Conservation (phyloP, 176 grass and related monocot genomes). For the Triticum monococcum region DNA sequence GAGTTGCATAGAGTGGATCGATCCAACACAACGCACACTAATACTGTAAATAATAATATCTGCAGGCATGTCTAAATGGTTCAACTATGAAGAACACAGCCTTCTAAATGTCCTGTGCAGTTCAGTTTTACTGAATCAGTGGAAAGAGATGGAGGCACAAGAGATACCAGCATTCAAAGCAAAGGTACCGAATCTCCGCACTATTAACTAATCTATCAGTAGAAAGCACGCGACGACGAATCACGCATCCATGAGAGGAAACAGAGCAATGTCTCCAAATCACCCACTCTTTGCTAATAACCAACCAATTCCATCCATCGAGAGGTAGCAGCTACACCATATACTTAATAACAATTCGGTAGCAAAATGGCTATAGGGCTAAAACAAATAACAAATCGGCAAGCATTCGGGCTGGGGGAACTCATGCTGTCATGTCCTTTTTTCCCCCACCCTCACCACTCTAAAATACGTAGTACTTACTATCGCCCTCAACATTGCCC, state of each 20-base stretch:
- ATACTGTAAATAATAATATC: neutral
- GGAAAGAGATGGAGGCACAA: neutral
- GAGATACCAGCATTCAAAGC: neutral
- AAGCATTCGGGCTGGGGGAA: neutral
- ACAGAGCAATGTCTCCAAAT: slow-evolving; percentile 15
- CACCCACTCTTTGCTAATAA: neutral
- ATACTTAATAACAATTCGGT: slow-evolving; percentile 32
- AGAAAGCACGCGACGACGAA: slow-evolving; percentile 17
- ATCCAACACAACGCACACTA: neutral
- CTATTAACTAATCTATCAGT: neutral
- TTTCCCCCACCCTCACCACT: neutral
- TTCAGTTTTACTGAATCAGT: neutral
- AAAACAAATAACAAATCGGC: slow-evolving; percentile 2
- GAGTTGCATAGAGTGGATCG: neutral
- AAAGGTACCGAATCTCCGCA: neutral
- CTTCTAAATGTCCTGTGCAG: neutral
- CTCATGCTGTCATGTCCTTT: slow-evolving; percentile 10
- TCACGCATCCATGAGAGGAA: slow-evolving; percentile 1
- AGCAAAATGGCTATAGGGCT: slow-evolving; percentile 43
- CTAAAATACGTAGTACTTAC: neutral
- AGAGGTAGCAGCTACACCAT: slow-evolving; percentile 26
- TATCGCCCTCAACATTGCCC: neutral
- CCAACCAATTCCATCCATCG: slow-evolving; percentile 28
- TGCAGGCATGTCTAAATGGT: neutral
- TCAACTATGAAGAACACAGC: neutral